Conservation (phyloP, 2,329 filamentous ascomycete genomes). For the Sclerotinia nivalis region DNA sequence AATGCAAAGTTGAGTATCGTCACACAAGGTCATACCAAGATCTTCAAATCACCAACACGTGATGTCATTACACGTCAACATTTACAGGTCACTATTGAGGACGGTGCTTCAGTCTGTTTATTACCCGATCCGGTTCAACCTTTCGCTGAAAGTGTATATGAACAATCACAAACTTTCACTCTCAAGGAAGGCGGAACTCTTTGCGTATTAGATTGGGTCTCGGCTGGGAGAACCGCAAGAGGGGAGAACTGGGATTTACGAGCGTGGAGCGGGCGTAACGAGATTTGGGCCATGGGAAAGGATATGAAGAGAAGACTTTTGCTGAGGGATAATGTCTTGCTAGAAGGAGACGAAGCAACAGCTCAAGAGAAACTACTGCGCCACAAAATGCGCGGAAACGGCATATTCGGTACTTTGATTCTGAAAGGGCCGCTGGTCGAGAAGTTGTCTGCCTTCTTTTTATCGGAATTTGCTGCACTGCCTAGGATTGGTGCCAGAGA, state of each 20-base stretch:
- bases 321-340: constrained; percentile 79
- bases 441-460: constrained; percentile 69
- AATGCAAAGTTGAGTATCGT: constrained; percentile 66
- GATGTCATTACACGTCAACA: constrained; percentile 59
- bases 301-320: constrained; percentile 60
- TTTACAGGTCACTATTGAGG: constrained; percentile 53
- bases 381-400: constrained; percentile 71
- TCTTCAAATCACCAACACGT: constrained; percentile 75
- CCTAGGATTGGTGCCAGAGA: constrained; percentile 82
- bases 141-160: constrained; percentile 79
- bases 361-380: constrained; percentile 46
- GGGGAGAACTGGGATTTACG: constrained; percentile 87
- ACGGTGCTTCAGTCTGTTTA: constrained; percentile 59
- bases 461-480: constrained; percentile 73
- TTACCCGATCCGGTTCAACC: constrained; percentile 94
- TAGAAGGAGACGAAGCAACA: constrained; percentile 57
- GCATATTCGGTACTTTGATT: constrained; percentile 82
- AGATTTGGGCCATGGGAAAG: constrained; percentile 64
- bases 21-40: constrained; percentile 85
- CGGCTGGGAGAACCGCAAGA: constrained; percentile 77
- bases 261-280: constrained; percentile 80
- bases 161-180: constrained; percentile 79
- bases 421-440: constrained; percentile 72
- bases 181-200: constrained; percentile 60
- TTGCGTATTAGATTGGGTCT: constrained; percentile 92